Conservation (phyloP, 148 eudicot species). For the Rhododendron mucronatum region DNA sequence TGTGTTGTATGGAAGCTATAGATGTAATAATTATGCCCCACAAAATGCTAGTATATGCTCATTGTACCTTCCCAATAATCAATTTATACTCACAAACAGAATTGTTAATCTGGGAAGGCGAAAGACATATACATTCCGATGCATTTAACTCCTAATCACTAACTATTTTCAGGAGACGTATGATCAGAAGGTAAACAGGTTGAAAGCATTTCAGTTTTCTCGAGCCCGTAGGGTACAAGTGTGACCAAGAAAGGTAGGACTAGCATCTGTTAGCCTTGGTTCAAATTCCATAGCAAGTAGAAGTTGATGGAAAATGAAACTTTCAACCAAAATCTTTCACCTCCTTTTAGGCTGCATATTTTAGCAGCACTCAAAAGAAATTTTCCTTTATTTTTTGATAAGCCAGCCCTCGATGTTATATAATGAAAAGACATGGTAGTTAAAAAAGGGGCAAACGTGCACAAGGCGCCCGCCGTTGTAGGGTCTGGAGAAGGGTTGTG, state of each 20-base stretch:
- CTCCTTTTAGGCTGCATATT: not conserved
- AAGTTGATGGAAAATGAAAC: not conserved
- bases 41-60: not conserved
- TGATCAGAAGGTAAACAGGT: not conserved
- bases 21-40: not conserved
- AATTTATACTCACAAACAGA: not conserved
- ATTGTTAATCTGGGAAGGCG: not conserved
- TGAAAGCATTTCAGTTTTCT: constrained; percentile 2
- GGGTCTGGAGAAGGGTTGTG: no score
- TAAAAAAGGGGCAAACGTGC: no score
- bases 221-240: not conserved
- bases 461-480: no score
- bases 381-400: not conserved
- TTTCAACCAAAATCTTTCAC: not conserved
- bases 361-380: not conserved
- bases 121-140: not conserved
- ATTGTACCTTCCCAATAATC: not conserved
- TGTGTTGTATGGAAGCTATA: not conserved
- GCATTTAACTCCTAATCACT: not conserved
- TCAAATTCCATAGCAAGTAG: not conserved
- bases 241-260: not conserved
- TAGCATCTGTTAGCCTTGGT: not conserved
- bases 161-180: not conserved
- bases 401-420: not conserved
- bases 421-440: not conserved